Evolutionary conservation across 2,329 filamentous ascomycete genomes (phyloP).

Genomic region (Drechslerella coelobrocha): DNA sequence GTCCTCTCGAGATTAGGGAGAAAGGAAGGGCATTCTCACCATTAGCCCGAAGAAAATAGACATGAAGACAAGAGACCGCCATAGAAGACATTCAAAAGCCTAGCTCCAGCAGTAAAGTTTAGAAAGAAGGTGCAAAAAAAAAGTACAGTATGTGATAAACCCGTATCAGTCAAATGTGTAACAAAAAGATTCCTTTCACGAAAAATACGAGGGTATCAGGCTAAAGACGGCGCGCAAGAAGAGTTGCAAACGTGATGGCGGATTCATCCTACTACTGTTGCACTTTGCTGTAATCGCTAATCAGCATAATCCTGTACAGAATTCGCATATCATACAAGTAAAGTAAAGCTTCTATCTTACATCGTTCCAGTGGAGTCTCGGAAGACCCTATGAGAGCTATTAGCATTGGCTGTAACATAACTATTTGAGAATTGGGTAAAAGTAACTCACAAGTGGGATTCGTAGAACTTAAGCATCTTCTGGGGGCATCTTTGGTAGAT

Average conservation of each 20-base stretch:
- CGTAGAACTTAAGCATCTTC: conserved; percentile 66
- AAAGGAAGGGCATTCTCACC: too few species aligned
- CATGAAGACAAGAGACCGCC: too few species aligned
- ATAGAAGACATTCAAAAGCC: too few species aligned
- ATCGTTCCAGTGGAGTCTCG: conserved; percentile 31
- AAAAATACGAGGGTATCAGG: neutral
- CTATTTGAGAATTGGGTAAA: neutral
- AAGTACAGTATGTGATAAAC: neutral
- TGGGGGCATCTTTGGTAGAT: conserved; percentile 80
- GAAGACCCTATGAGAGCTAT: conserved; percentile 30
- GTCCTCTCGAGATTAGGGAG: too few species aligned
- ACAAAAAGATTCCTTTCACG: neutral
- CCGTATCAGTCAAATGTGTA: neutral
- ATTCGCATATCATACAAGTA: conserved; percentile 22
- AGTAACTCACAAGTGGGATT: conserved; percentile 60
- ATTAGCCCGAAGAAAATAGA: too few species aligned
- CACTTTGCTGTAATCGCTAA: conserved; percentile 23
- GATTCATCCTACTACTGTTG: conserved; percentile 14
- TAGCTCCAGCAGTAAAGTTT: too few species aligned
- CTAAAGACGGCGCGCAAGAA: neutral
- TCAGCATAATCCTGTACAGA: conserved; percentile 22
- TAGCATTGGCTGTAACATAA: neutral
- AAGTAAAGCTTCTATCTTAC: conserved; percentile 21
- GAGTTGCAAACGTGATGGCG: neutral
- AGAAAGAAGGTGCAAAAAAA: too few species aligned